These are phyloP conservation scores for Bondarzewia mesenterica DNA, from an alignment of 1,284 basidiomycete species.

Conservation along the genomic window DNA sequence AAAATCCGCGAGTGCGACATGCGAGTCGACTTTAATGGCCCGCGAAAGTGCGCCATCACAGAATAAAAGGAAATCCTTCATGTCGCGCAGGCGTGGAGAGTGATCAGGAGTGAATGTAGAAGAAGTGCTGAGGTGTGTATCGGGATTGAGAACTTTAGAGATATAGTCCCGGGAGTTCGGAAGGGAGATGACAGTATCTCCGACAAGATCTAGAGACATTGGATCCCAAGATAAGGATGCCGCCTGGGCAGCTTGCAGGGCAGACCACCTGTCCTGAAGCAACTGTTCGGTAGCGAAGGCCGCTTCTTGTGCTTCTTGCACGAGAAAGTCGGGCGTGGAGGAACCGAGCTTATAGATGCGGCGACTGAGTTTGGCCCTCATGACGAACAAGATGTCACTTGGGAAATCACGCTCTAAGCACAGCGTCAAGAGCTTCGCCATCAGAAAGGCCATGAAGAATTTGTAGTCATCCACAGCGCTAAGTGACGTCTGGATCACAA, in stretches of 20 bases:
- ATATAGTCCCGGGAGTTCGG: conserved; percentile 2
- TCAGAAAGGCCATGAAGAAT: conserved; percentile 33
- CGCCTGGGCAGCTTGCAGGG: background rate
- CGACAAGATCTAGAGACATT: conserved; percentile 4
- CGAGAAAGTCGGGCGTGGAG: conserved; percentile 13
- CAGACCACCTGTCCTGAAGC: conserved; percentile 25
- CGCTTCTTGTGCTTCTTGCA: conserved; percentile 11
- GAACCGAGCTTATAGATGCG: conserved; percentile 29
- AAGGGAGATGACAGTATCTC: conserved; percentile 4
- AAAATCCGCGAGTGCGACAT: conserved; percentile 2
- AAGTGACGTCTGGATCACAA: conserved; percentile 36
- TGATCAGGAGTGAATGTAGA: background rate
- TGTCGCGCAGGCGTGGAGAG: background rate
- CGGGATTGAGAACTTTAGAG: background rate
- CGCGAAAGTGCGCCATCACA: background rate
- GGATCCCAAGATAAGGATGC: background rate
- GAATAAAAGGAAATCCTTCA: background rate
- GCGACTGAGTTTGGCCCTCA: conserved; percentile 26
- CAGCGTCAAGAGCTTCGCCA: conserved; percentile 16
- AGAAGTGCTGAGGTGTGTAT: background rate
- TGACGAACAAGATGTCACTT: conserved; percentile 15
- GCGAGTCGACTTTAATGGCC: background rate
- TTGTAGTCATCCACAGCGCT: conserved; percentile 30
- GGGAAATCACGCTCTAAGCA: background rate
- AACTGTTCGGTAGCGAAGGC: conserved; percentile 10